Base-by-base conservation (phyloP, 169 alveolate genomes). In the Amoebophrya sp. region DNA sequence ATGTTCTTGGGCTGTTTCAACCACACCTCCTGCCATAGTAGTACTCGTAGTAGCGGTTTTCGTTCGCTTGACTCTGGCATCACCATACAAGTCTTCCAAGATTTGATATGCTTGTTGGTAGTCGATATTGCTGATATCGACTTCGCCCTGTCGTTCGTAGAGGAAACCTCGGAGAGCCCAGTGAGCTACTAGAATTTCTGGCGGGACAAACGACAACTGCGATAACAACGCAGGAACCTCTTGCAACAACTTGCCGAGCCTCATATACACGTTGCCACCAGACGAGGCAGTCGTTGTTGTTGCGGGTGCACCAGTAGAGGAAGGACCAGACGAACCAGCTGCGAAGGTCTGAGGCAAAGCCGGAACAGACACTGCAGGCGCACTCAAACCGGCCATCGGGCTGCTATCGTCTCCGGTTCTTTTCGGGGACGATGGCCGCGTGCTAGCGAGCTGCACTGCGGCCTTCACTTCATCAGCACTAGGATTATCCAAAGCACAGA, bases 151-250 rank as follows among this genome's bases (percentile, higher is more conserved):
- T 10, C 83, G 83, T 36, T 65, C 83, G 83, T 65, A 6, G 83
- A 65, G 83, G 83, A 26, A 65, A 36, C 83, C 83, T 1, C 83
- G 83, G 38, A 65, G 83, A 10, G 83, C 83, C 83, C 83, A 65
- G 83, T 65, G 83, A 6, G 83, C 83, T 36, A 65, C 83, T 36
- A 65, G 26, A 29, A 65, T 29, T 36, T 65, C 83, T 6, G 83
- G 83, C 33, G 36, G 83, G 38, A 47, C 65, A 18, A 12, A 47
- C 29, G 65, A 12, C 65, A 47, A 18, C 29, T 18, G 65, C 29
- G 65, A 47, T 12, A 47, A 18, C 65, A 47, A 18, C 65, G 65
- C 6, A 18, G 65, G 65, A 6, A 47, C 65, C 18, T 47, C 65
- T 6, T 6, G 6, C 65, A 47, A 47, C 65, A 12, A 12, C 29